phyloP scores from a whole-genome alignment of 768 basidiomycete species.

The Lactarius hengduanensis region DNA sequence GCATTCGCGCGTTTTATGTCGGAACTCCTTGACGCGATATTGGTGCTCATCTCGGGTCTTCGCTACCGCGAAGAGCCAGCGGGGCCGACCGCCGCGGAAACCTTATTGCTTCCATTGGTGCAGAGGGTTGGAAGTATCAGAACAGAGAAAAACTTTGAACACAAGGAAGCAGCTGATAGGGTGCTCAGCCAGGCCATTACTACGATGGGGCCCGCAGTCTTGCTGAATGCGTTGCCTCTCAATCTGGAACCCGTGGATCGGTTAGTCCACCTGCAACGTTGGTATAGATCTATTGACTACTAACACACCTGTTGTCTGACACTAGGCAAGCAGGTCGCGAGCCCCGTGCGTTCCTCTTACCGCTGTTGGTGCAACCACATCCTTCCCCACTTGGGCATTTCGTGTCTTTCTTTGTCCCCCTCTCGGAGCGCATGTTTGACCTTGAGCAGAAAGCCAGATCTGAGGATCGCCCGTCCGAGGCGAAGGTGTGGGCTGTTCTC shows the following conservation, averaged over 20 bases:
- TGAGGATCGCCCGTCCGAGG: slow-evolving; percentile 74
- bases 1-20: slow-evolving; percentile 73
- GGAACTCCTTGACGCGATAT: slow-evolving; percentile 71
- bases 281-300: background rate
- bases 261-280: slow-evolving; percentile 43
- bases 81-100: slow-evolving; percentile 61
- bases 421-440: slow-evolving; percentile 92
- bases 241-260: slow-evolving; percentile 80
- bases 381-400: slow-evolving; percentile 84
- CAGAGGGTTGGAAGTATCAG: slow-evolving; percentile 71
- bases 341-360: slow-evolving; percentile 89
- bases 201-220: slow-evolving; percentile 77
- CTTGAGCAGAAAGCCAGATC: slow-evolving; percentile 77
- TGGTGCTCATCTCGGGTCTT: slow-evolving; percentile 65
- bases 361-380: slow-evolving; percentile 79
- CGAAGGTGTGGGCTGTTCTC: slow-evolving; percentile 93
- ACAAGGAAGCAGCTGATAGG: slow-evolving; percentile 83
- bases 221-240: slow-evolving; percentile 74
- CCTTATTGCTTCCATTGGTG: slow-evolving; percentile 66
- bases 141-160: slow-evolving; percentile 79
- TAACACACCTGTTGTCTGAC: background rate
- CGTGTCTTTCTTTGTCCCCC: slow-evolving; percentile 84
- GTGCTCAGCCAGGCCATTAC: slow-evolving; percentile 80
- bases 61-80: slow-evolving; percentile 46
- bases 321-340: slow-evolving; percentile 67